Percentiles rank a stretch among this genome's conserved stretches.
Conservation (phyloP, 352 stramenopile species). For the Globisporangium spinosum region DNA sequence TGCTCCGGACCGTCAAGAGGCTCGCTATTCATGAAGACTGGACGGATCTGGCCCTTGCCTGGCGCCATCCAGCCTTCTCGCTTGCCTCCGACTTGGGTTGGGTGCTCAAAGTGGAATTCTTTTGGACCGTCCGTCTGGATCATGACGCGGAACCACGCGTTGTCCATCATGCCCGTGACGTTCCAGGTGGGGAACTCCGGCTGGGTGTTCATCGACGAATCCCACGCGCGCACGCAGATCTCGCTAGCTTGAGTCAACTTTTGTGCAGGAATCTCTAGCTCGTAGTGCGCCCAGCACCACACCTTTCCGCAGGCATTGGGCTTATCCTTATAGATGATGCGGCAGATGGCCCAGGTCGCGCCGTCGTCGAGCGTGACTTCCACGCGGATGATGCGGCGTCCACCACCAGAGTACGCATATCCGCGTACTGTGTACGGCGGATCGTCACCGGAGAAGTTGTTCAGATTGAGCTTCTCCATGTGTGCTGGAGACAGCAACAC, state of each 20-base stretch:
- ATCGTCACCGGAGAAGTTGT: slow-evolving; percentile 18
- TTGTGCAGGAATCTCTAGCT: slow-evolving; percentile 60
- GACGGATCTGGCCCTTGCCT: slow-evolving; percentile 2
- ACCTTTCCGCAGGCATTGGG: slow-evolving; percentile 89
- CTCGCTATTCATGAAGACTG: not conserved
- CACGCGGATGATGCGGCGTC: slow-evolving; percentile 84
- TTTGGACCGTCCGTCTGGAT: slow-evolving; percentile 49
- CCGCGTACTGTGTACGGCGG: slow-evolving; percentile 73
- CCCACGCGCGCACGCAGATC: slow-evolving; percentile 89
- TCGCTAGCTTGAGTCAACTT: slow-evolving; percentile 71
- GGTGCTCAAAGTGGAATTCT: slow-evolving; percentile 89
- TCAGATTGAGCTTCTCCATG: slow-evolving; percentile 32
- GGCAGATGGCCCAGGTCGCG: slow-evolving; percentile 79
- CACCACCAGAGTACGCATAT: slow-evolving; percentile 92
- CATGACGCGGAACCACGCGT: slow-evolving; percentile 85
- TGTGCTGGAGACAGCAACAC: slow-evolving; percentile 86
- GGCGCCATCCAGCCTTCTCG: slow-evolving; percentile 91
- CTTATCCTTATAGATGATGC: slow-evolving; percentile 62
- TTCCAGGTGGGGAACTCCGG: slow-evolving; percentile 92
- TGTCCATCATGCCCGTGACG: slow-evolving; percentile 94
- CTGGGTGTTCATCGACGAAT: slow-evolving; percentile 91
- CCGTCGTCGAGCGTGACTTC: slow-evolving; percentile 87
- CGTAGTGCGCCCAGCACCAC: slow-evolving; percentile 93
- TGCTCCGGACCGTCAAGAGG: not conserved
- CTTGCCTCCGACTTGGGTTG: slow-evolving; percentile 84